A percentile compares a stretch with the other conserved stretches of the same genome.
Conservation (phyloP, 805 yeast genomes). For the Candida ipomoeae region DNA sequence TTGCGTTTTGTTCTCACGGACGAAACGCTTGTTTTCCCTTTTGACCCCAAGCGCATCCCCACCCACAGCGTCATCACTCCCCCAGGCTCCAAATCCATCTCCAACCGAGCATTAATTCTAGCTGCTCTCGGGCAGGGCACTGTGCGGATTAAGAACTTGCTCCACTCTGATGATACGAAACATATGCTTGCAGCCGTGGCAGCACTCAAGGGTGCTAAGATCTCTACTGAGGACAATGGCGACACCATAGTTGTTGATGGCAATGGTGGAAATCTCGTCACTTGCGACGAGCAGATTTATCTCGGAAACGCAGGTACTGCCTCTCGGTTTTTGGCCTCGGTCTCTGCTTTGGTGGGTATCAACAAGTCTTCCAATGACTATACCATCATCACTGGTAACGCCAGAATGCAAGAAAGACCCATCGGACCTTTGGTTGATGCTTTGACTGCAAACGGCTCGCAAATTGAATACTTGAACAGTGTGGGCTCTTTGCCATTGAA, state of each 20-base stretch:
- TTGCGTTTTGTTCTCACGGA: constrained; percentile 79
- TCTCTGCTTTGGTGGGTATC: constrained; percentile 72
- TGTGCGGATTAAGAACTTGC: constrained; percentile 75
- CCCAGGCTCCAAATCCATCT: constrained; percentile 96
- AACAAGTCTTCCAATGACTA: constrained; percentile 34
- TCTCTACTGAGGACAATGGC: constrained; percentile 82
- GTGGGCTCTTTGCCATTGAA: constrained; percentile 84
- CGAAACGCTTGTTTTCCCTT: constrained; percentile 66
- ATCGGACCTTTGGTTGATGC: constrained; percentile 96
- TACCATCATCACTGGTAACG: constrained; percentile 83
- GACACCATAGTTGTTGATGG: constrained; percentile 81
- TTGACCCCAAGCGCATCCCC: constrained; percentile 32
- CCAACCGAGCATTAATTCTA: constrained; percentile 87
- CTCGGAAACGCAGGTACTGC: constrained; percentile 99
- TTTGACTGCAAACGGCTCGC: constrained; percentile 71
- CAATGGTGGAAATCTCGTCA: constrained; percentile 72
- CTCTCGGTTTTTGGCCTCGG: constrained; percentile 87
- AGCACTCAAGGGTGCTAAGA: constrained; percentile 73
- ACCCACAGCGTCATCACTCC: constrained; percentile 57
- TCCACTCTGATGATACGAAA: constrained; percentile 95
- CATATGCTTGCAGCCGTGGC: constrained; percentile 89
- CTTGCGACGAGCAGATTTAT: constrained; percentile 67
- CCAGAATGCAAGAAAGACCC: constrained; percentile 96
- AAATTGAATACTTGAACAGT: constrained; percentile 63
- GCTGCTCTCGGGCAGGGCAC: constrained; percentile 90